phyloP scores from a whole-genome alignment of 345 rosid genomes.

The Cardamine chenopodiifolia region DNA sequence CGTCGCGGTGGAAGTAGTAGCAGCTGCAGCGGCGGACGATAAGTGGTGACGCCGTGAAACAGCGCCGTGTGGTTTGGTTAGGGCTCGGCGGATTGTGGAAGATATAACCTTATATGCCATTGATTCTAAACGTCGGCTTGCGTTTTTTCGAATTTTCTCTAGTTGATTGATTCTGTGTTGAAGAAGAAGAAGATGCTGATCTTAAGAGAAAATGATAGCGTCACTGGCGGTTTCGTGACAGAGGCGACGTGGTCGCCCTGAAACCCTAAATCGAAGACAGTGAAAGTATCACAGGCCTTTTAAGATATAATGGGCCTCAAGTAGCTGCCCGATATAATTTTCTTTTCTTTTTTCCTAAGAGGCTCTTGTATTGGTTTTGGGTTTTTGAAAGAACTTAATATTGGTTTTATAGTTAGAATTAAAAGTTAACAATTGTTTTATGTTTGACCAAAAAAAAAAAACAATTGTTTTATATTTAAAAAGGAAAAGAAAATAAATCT shows the following conservation, averaged over 20 bases:
- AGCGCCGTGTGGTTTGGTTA: constrained; percentile 19
- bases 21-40: constrained; percentile 43
- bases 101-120: constrained; percentile 69
- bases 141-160: neutral
- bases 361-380: no score
- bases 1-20: constrained; percentile 13
- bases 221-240: constrained; percentile 31
- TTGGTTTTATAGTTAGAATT: no score
- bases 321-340: neutral
- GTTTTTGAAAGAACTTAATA: no score
- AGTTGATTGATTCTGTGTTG: neutral
- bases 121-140: neutral
- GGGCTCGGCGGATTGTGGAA: constrained; percentile 52
- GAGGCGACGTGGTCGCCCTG: constrained; percentile 35
- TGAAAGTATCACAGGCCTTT: neutral
- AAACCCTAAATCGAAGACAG: constrained; percentile 17
- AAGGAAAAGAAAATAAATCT: no score
- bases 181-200: constrained; percentile 8
- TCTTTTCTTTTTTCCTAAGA: no score
- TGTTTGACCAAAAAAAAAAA: no score
- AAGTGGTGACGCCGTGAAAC: constrained; percentile 41
- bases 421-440: no score
- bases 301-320: constrained; percentile 5
- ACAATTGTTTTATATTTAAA: no score
- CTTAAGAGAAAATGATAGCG: constrained; percentile 20